Evolutionary conservation across 805 yeast species (phyloP), one percentile per base, ranked within the genome.

Genomic region (Kluyveromyces nonfermentans): DNA sequence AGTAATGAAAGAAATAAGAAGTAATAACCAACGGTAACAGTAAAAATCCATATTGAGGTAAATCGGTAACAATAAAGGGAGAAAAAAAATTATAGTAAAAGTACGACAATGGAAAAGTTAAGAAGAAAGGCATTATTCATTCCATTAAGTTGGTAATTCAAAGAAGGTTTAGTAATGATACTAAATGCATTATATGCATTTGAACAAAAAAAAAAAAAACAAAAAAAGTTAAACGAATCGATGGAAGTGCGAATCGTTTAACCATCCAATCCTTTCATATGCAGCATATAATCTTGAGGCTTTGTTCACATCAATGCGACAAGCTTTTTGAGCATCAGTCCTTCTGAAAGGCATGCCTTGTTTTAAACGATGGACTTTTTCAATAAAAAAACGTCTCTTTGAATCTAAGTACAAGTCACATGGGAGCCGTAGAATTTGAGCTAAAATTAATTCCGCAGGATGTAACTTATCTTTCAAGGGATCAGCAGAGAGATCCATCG

Each of bases 281-380:
- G 96, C 87, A 21, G 90, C 94, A 68, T 77, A 90, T 44, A 90
- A 70, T 52, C 96, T 75, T 40, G 94, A 82, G 1, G 97, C 97
- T 64, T 93, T 93, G 65, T 93, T 93, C 37, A 90, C 97, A 64
- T 93, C 97, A 52, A 93, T 89, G 50, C 95, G 78, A 63, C 97
- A 90, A 5, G 97, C 96, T 70, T 93, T 93, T 66, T 90, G 97
- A 7, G 97, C 95, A 65, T 90, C 98, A 0, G 97, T 93, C 67
- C 97, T 81, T 67, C 96, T 80, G 67, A 90, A 90, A 21, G 93
- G 90, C 58, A 80, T 70, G 22, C 81, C 82, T 41, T 71, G 68
- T 53, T 77, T 77, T 54, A 80, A 64, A 41, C 96, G 76, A 52
- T 78, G 78, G 28, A 89, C 93, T 68, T 88, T 90, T 62, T 90